Evolutionary conservation across 139 green algal species (phyloP), one percentile per base, ranked within the genome.

Genomic region (Ostreobium quekettii): DNA sequence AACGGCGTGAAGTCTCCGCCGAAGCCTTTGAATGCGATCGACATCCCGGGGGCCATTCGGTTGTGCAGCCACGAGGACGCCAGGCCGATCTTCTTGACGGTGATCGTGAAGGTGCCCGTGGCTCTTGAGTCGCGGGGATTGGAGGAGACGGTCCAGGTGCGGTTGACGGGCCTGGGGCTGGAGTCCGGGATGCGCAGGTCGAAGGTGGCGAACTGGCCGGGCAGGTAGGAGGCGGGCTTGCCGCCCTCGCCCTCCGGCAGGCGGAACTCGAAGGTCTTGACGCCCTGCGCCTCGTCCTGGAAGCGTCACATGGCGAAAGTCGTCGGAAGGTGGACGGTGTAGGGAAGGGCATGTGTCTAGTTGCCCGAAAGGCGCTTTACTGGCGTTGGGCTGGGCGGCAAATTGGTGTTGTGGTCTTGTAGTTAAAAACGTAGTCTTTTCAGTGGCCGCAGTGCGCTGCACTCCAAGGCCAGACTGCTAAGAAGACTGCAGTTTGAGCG

Each of bases 111-210:
- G 53, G 32, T 71, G 39, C 59, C 56, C 3, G 33, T 64, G 32
- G 30, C 28, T 22, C 31, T 42, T 22, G 3, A 33, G 58, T 53
- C 28, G n/a, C 33, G 2, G 30, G 66, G 73, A 64, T 78, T 56
- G 0, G 58, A 71, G 48, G 73, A 74, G 8, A 78, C 62, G 15
- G 73, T 78, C 73, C 73, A 78, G 0, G 66, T 74, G 48, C 66
- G 66, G 28, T 60, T 70, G 32, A 67, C 26, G 2, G 31, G 8
- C 22, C 7, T 29, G 39, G 11, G 15, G 28, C 33, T n/a, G 3
- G 1, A 8, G 28, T 15, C 42, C 53, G 1, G 5, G 2, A 15
- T 4, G 31, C 64, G 42, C 47, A 78, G 57, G 60, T 67, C 67
- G 35, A 74, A 78, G 7, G 62, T 47, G 15, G 61, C 67, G n/a